Evolutionary conservation across 1,284 basidiomycete species (phyloP).

Genomic region (Rhodotorula sp.): DNA sequence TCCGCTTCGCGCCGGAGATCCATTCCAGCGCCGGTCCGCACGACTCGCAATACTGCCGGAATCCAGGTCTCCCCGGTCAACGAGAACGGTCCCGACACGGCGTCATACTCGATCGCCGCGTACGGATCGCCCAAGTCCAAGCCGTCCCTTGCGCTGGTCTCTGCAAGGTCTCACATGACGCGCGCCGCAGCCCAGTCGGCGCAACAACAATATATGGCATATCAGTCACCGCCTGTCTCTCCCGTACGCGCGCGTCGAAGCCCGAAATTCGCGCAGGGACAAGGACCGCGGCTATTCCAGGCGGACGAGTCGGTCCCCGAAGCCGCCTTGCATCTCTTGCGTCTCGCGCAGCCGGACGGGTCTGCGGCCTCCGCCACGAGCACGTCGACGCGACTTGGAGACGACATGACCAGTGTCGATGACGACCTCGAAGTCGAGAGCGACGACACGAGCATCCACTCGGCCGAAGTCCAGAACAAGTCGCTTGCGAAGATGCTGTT

Average conservation of each 20-base stretch:
- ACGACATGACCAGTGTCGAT: constrained; percentile 21
- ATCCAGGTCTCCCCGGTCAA: neutral
- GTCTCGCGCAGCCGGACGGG: constrained; percentile 33
- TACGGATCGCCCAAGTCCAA: constrained; percentile 2
- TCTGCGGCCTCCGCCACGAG: constrained; percentile 26
- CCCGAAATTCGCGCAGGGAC: neutral
- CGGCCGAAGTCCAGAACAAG: constrained; percentile 22
- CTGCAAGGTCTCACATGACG: neutral
- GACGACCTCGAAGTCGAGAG: constrained; percentile 38
- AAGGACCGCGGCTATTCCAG: constrained; percentile 1
- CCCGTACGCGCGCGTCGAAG: neutral
- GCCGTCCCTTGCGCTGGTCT: neutral
- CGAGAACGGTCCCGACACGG: constrained; percentile 1
- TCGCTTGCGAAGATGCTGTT: constrained; percentile 10
- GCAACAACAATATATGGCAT: constrained; percentile 1
- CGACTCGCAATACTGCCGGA: neutral
- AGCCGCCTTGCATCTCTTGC: constrained; percentile 37
- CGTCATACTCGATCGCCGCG: constrained; percentile 17
- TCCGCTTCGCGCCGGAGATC: too few species aligned
- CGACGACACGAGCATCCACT: constrained; percentile 38
- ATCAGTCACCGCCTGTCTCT: neutral
- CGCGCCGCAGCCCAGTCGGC: neutral
- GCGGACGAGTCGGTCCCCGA: constrained; percentile 37
- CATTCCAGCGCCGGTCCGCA: neutral
- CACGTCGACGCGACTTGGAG: constrained; percentile 23